Base-by-base conservation (phyloP, 139 green algal genomes). In the Tetradesmus lagerheimii region DNA sequence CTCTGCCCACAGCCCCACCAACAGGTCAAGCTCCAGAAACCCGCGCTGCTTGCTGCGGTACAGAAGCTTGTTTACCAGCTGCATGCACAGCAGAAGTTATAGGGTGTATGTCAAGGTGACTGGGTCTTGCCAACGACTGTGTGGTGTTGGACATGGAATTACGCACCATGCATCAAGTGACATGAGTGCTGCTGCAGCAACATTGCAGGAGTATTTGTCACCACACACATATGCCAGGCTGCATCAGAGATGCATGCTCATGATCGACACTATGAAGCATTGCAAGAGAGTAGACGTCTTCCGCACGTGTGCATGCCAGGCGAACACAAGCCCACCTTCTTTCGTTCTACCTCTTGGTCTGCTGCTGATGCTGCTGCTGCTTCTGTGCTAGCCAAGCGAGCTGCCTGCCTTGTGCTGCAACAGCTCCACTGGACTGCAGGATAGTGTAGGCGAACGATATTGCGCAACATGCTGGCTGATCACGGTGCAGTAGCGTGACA, bases 1-100 rank as follows among this genome's bases (percentile, higher is more conserved):
- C 91, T 97, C 94, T n/a, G 96, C 96, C 95, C 95, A 98, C 83
- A 97, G 81, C 0, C 96, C 96, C 77, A 95, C 86, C 50, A 98
- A 88, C 20, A 98, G 88, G 91, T 98, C 96, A 27, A 98, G 95
- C 90, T 98, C 96, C 25, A 98, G 90, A 75, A 96, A 98, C 6
- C 96, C 96, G 14, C 96, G 90, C 91, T 98, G 96, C 79, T 95
- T 96, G 89, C 87, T 94, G 12, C 96, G 92, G 76, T 98, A 98
- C 39, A 98, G 80, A 37, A 98, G 91, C 83, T 94, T 93, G 90
- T 96, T 97, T 0, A 94, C 89, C 20, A 93, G 75, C 91, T 95
- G 86, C 57, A 83, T 41, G 41, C 80, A 39, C 37, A 47, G 66
- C 11, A 15, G 27, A 50, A 27, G 57, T 4, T n/a, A 18, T 12